Evolutionary conservation across 768 basidiomycete genomes (phyloP).

Genomic region (Cystobasidium onofrii): DNA sequence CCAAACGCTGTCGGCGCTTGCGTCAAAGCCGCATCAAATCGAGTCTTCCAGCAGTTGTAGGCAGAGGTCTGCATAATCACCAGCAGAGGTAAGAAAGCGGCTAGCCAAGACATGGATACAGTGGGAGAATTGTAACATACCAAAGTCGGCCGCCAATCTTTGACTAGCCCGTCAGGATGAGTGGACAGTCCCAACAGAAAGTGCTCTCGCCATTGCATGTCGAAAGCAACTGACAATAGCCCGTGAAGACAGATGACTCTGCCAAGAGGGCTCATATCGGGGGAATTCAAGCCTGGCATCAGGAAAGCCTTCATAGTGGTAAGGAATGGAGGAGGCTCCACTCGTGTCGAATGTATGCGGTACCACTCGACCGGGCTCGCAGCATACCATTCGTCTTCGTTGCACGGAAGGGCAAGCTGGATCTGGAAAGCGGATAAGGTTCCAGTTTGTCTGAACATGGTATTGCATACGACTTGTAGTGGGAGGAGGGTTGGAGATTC

Average conservation of each 20-base stretch:
- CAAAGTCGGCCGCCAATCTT: slow-evolving; percentile 37
- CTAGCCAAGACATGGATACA: too few species aligned
- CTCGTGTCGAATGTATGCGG: slow-evolving; percentile 26
- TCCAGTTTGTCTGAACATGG: slow-evolving; percentile 64
- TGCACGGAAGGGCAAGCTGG: slow-evolving; percentile 38
- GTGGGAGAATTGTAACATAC: neutral
- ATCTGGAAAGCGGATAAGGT: slow-evolving; percentile 42
- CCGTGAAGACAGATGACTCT: slow-evolving; percentile 39
- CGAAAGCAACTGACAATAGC: slow-evolving; percentile 38
- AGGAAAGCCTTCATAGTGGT: slow-evolving; percentile 41
- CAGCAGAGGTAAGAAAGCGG: too few species aligned
- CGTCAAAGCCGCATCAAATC: slow-evolving; percentile 37
- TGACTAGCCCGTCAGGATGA: slow-evolving; percentile 34
- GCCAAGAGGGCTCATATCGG: slow-evolving; percentile 38
- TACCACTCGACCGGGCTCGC: slow-evolving; percentile 36
- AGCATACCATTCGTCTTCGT: slow-evolving; percentile 41
- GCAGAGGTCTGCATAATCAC: slow-evolving; percentile 21
- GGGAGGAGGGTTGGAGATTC: too few species aligned
- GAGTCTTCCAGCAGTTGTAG: slow-evolving; percentile 41
- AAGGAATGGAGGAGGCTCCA: slow-evolving; percentile 38
- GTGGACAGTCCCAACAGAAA: slow-evolving; percentile 36
- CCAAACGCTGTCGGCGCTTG: slow-evolving; percentile 32
- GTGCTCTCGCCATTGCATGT: slow-evolving; percentile 36
- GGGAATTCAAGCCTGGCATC: slow-evolving; percentile 34
- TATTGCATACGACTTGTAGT: slow-evolving; percentile 63